Conservation (phyloP, 306 rosid genomes). For the Prunus fruticosa region DNA sequence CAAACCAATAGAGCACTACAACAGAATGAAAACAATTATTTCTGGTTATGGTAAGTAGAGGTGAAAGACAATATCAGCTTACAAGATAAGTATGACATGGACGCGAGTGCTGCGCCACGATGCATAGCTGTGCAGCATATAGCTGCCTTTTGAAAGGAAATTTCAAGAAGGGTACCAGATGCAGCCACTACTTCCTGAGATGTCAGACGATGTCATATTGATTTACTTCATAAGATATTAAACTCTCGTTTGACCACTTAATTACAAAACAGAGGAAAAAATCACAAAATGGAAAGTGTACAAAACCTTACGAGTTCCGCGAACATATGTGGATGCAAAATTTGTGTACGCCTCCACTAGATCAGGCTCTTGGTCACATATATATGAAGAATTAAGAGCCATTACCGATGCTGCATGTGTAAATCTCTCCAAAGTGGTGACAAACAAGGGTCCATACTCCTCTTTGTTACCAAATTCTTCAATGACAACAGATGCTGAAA, state of each 20-base stretch:
- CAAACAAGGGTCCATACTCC: constrained; percentile 77
- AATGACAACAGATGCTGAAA: constrained; percentile 87
- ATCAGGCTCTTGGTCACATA: constrained; percentile 98
- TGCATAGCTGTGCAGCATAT: constrained; percentile 99
- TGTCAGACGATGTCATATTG: constrained; percentile 10
- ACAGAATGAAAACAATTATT: neutral
- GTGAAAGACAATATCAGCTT: constrained; percentile 32
- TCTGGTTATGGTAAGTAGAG: neutral
- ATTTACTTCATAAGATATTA: neutral
- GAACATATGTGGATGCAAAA: constrained; percentile 79
- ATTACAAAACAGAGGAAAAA: neutral
- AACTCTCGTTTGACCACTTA: neutral
- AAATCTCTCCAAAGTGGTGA: constrained; percentile 84
- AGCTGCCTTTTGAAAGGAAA: constrained; percentile 88
- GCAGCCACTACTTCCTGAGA: constrained; percentile 79
- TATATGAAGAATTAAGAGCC: constrained; percentile 92
- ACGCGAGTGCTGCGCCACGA: constrained; percentile 97
- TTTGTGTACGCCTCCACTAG: constrained; percentile 94
- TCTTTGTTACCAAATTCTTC: constrained; percentile 89
- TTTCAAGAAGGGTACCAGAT: constrained; percentile 77
- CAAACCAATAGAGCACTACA: neutral
- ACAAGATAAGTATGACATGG: constrained; percentile 97
- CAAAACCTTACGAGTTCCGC: constrained; percentile 70
- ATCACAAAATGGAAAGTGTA: constrained; percentile 4
- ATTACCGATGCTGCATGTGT: constrained; percentile 74